A percentile compares a stretch with the other conserved stretches of the same genome.
Evolutionary conservation across 257 asterid species (phyloP).

Genomic region (Ballota nigra): DNA sequence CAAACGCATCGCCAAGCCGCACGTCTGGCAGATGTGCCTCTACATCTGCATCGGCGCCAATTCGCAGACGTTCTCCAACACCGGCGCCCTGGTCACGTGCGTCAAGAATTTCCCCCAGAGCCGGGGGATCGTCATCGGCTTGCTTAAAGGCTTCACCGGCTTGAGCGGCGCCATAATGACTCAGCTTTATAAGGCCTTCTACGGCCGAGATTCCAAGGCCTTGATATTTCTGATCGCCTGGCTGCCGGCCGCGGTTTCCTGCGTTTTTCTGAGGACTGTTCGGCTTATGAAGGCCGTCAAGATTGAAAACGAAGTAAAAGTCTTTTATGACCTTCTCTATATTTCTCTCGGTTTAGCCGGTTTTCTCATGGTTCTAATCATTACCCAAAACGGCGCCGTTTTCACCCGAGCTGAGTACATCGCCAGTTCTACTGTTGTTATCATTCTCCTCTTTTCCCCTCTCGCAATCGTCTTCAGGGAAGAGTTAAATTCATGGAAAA

Average conservation of each 20-base stretch:
- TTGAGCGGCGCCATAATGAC: conserved; percentile 53
- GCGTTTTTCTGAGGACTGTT: conserved; percentile 28
- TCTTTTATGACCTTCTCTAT: conserved; percentile 43
- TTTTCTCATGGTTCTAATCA: conserved; percentile 36
- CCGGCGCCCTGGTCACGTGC: conserved; percentile 49
- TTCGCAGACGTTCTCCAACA: conserved; percentile 57
- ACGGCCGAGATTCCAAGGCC: conserved; percentile 28
- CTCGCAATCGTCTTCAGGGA: conserved; percentile 36
- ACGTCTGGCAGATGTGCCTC: conserved; percentile 55
- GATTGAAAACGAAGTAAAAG: conserved; percentile 26
- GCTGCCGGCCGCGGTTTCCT: conserved; percentile 46
- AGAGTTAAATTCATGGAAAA: conserved; percentile 24
- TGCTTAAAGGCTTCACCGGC: conserved; percentile 53
- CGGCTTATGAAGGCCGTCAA: conserved; percentile 29
- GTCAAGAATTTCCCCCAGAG: conserved; percentile 52
- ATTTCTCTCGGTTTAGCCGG: conserved; percentile 45
- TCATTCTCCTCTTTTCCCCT: conserved; percentile 41
- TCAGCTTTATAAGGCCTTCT: conserved; percentile 43
- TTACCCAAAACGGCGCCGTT: conserved; percentile 31
- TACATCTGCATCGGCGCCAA: conserved; percentile 57
- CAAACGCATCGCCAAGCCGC: conserved; percentile 30
- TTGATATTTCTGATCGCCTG: conserved; percentile 43
- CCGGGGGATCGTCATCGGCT: conserved; percentile 46
- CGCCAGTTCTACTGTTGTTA: conserved; percentile 26
- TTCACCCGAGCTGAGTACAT: conserved; percentile 23